Evolutionary conservation across 768 basidiomycete species (phyloP).

Genomic region (Lepiota venenata): DNA sequence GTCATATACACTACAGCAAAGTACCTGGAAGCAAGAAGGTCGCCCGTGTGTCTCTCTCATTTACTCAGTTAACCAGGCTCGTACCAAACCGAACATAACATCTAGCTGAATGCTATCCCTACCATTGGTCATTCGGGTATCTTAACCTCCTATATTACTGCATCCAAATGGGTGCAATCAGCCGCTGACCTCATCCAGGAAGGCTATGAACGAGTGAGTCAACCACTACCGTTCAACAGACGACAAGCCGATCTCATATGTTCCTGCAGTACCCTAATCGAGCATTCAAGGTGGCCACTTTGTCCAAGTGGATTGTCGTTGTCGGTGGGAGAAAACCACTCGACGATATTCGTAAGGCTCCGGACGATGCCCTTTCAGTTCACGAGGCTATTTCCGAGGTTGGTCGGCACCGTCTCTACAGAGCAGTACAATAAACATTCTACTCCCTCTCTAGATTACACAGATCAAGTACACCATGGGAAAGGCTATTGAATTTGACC

Average conservation of each 20-base stretch:
- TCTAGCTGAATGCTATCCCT: constrained; percentile 18
- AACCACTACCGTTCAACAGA: neutral
- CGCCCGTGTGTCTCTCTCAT: neutral
- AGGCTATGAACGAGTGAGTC: constrained; percentile 20
- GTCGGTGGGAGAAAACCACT: constrained; percentile 24
- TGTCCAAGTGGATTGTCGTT: constrained; percentile 36
- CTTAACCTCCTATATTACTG: constrained; percentile 21
- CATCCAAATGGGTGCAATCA: constrained; percentile 20
- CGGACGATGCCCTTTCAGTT: constrained; percentile 35
- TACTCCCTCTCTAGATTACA: constrained; percentile 23
- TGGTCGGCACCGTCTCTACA: constrained; percentile 4
- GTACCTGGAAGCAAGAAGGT: constrained; percentile 4
- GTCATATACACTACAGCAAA: neutral
- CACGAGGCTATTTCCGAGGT: constrained; percentile 29
- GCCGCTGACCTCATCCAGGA: constrained; percentile 21
- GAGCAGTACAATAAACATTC: neutral
- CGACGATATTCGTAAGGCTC: constrained; percentile 37
- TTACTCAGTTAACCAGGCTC: neutral
- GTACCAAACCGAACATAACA: neutral
- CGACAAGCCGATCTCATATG: neutral
- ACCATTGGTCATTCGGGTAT: constrained; percentile 22
- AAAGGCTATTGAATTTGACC: constrained; percentile 21
- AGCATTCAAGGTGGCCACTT: constrained; percentile 24
- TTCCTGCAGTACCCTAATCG: constrained; percentile 18
- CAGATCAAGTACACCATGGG: constrained; percentile 38